Evolutionary conservation across 257 asterid species (phyloP).

Genomic region (Fraxinus excelsior): DNA sequence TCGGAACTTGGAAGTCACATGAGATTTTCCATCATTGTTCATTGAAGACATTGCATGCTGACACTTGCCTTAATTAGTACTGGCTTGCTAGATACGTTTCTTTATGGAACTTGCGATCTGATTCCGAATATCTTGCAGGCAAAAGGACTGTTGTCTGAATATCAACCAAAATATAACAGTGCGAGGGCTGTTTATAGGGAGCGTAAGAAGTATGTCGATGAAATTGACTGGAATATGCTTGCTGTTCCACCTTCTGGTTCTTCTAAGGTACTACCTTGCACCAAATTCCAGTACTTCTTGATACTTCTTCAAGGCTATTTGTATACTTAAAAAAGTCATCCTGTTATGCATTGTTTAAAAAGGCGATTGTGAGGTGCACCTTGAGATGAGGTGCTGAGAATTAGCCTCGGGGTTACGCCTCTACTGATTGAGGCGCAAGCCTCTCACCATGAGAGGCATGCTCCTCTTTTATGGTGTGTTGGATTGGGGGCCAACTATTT

Average conservation of each 20-base stretch:
- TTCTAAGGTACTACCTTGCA: constrained; percentile 56
- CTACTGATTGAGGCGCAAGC: too few species aligned
- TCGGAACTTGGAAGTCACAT: constrained; percentile 5
- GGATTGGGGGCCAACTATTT: too few species aligned
- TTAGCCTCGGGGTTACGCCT: too few species aligned
- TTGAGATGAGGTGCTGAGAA: too few species aligned
- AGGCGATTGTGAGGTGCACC: too few species aligned
- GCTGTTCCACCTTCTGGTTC: constrained; percentile 95
- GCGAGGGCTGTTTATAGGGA: constrained; percentile 98
- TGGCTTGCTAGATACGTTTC: constrained; percentile 19
- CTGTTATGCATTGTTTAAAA: too few species aligned
- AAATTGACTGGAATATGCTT: constrained; percentile 97
- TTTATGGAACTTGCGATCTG: constrained; percentile 23
- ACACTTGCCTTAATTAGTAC: not conserved
- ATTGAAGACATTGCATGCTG: not conserved
- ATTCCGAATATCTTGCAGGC: constrained; percentile 61
- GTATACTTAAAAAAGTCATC: not conserved
- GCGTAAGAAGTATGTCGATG: constrained; percentile 86
- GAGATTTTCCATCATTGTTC: constrained; percentile 6
- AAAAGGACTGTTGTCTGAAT: constrained; percentile 88
- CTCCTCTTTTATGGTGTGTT: too few species aligned
- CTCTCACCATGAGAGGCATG: too few species aligned
- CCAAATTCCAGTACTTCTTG: constrained; percentile 10
- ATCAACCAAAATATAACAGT: constrained; percentile 92
- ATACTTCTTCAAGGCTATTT: not conserved